Percentiles rank a stretch among this genome's conserved stretches.
These are phyloP conservation scores for Rubia balearica DNA, from an alignment of 305 asterid genomes.

Conservation along the genomic window DNA sequence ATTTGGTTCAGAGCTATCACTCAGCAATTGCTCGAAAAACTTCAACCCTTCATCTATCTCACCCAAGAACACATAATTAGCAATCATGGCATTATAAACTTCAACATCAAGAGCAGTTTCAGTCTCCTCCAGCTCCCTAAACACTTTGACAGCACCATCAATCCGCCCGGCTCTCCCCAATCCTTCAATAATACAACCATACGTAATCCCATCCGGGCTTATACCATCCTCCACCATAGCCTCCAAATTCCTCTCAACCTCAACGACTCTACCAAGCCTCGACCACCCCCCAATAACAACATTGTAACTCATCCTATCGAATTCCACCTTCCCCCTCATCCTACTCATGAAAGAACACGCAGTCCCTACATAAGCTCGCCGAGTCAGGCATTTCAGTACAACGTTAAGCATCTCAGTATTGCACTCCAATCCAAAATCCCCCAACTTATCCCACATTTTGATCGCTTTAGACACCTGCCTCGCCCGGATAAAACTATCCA, in stretches of 20 bases:
- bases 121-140: conserved; percentile 48
- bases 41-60: conserved; percentile 53
- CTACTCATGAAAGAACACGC: conserved; percentile 53
- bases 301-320: conserved; percentile 44
- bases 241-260: conserved; percentile 52
- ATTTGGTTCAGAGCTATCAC: conserved; percentile 41
- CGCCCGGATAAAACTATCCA: conserved; percentile 63
- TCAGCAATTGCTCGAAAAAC: conserved; percentile 49
- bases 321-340: conserved; percentile 45
- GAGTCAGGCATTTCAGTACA: conserved; percentile 49
- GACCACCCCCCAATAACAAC: conserved; percentile 76
- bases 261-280: conserved; percentile 53
- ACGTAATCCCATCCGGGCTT: conserved; percentile 53
- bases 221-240: conserved; percentile 65
- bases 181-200: conserved; percentile 55
- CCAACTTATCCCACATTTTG: conserved; percentile 43
- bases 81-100: conserved; percentile 72
- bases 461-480: conserved; percentile 53
- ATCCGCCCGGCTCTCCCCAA: conserved; percentile 65
- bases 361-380: conserved; percentile 45
- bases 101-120: conserved; percentile 27
- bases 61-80: conserved; percentile 40
- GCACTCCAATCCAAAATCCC: conserved; percentile 41
- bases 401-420: conserved; percentile 40
- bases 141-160: conserved; percentile 50